Evolutionary conservation across 2,329 filamentous ascomycete species (phyloP).

Genomic region (Nemania bipapillata): DNA sequence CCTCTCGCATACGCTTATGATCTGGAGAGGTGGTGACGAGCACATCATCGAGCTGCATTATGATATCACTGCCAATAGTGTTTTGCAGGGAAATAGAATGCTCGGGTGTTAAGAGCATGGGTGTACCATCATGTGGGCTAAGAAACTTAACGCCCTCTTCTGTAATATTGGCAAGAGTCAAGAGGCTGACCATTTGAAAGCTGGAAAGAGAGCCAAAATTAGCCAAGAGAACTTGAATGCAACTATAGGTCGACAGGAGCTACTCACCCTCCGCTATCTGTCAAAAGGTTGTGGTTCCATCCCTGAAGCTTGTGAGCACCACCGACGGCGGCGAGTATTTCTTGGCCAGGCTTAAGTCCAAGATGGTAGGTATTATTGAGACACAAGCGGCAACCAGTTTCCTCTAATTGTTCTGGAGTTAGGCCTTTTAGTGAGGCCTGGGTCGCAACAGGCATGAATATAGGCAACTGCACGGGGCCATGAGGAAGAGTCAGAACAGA

Average conservation of each 20-base stretch:
- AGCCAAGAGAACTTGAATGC: conserved; percentile 27
- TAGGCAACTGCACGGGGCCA: conserved; percentile 86
- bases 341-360: conserved; percentile 92
- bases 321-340: conserved; percentile 84
- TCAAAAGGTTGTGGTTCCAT: conserved; percentile 95
- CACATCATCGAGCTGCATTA: conserved; percentile 99
- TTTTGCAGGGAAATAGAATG: conserved; percentile 97
- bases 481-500: conserved; percentile 89
- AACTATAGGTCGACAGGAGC: conserved; percentile 46
- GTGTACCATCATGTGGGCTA: conserved; percentile 93
- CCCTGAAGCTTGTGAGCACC: conserved; percentile 94
- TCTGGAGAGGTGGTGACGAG: conserved; percentile 96
- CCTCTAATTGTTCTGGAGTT: conserved; percentile 89
- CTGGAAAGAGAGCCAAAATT: conserved; percentile 58
- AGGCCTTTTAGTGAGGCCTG: conserved; percentile 95
- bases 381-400: conserved; percentile 88
- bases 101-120: conserved; percentile 97
- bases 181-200: conserved; percentile 98
- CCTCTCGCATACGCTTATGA: conserved; percentile 84
- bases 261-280: conserved; percentile 75
- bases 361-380: conserved; percentile 99
- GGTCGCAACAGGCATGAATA: conserved; percentile 99
- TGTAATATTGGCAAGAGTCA: conserved; percentile 91
- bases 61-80: conserved; percentile 96
- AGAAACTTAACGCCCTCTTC: conserved; percentile 95